phyloP scores from a whole-genome alignment of 371 early-diverging fungal species.

The Mucor saturninus region DNA sequence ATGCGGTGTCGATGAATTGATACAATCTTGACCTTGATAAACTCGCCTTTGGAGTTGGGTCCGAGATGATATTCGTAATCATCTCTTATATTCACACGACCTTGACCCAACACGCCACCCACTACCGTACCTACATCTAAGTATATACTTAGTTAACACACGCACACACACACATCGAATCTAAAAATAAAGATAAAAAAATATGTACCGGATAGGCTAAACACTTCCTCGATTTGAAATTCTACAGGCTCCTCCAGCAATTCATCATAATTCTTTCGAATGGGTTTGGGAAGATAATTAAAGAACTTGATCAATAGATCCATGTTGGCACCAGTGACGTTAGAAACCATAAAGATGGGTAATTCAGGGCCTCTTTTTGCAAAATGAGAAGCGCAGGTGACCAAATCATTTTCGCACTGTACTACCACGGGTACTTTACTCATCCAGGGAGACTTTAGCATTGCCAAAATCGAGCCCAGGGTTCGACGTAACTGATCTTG shows the following conservation, averaged over 20 bases:
- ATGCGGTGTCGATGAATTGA: conserved; percentile 90
- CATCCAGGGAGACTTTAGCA: conserved; percentile 77
- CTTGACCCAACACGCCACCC: conserved; percentile 60
- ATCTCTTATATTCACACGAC: conserved; percentile 45
- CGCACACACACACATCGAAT: background rate
- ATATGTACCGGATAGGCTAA: conserved; percentile 79
- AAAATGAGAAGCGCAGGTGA: conserved; percentile 68
- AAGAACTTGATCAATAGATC: conserved; percentile 75
- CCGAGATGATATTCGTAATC: conserved; percentile 52
- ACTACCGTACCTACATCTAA: conserved; percentile 61
- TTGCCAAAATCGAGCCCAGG: conserved; percentile 51
- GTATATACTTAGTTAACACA: background rate
- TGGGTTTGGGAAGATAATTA: conserved; percentile 66
- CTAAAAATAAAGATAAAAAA: background rate
- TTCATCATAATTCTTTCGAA: conserved; percentile 35
- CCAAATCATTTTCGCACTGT: conserved; percentile 70
- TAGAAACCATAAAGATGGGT: conserved; percentile 89
- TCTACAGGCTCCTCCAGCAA: conserved; percentile 66
- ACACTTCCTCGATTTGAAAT: conserved; percentile 88
- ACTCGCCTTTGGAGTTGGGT: conserved; percentile 58
- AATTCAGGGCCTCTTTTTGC: conserved; percentile 59
- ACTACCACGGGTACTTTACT: conserved; percentile 84
- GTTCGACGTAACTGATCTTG: conserved; percentile 74
- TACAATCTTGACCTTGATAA: conserved; percentile 61
- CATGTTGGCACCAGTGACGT: conserved; percentile 87